Base-by-base conservation (phyloP, 2,329 filamentous ascomycete genomes). In the Xylaria sp. region DNA sequence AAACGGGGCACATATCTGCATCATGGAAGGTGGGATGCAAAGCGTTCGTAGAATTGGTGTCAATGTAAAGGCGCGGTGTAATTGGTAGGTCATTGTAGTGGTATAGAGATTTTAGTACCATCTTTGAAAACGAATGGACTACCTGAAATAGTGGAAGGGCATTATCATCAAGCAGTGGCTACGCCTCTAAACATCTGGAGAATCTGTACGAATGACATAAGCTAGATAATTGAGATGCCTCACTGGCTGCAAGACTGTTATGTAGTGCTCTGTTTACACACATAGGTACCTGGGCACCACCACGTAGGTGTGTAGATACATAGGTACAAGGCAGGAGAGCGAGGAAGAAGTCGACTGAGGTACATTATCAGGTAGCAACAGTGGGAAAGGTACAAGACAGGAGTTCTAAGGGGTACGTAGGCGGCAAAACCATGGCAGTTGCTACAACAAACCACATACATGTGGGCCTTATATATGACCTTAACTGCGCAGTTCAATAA, bases 311-410 rank as follows among this genome's bases (percentile, higher is more conserved):
- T 7, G 20, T 44, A 13, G 57, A 65, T 59, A 37, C 31, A 2
- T 34, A 44, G 44, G 34, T 64, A 59, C 55, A 65, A 46, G 23
- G 48, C 12, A 54, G 13, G 37, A 12, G 41, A 34, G n/a, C 6
- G 37, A 25, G 63, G 34, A 54, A 60, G 55, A 37, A 31, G 48
- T 10, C 13, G 9, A 48, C 12, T 6, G 46, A 39, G 8, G 55
- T 60, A 65, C 34, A 65, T 25, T 13, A 2, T 18, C 3, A 6
- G 37, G 34, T 46, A 60, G 59, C 25, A 34, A 4, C 4, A 12
- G 46, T n/a, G 15, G 23, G 44, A 12, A n/a, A 60, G 55, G 63
- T 60, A 65, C 63, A 46, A 54, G 34, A 15, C 8, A 18, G 56
- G 18, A 54, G 2, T 28, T 60, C 46, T 34, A 13, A 37, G 25